Percentiles rank a stretch among this genome's conserved stretches.
phyloP scores from a whole-genome alignment of 2,329 filamentous ascomycete species.

The Cladobotryum protrusum region DNA sequence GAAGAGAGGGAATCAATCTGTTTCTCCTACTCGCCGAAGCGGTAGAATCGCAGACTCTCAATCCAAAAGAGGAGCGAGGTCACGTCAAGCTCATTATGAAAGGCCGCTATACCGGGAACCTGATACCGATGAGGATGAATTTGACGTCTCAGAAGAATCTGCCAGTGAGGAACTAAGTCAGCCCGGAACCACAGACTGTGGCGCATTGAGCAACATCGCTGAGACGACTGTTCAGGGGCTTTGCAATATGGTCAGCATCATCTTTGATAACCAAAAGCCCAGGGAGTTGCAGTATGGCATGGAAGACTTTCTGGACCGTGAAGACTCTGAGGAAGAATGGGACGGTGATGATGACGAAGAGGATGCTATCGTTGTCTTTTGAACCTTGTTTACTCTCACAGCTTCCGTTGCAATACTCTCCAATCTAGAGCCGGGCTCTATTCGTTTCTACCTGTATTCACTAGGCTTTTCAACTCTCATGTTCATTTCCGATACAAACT shows the following conservation, averaged over 20 bases:
- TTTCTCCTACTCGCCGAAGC: conserved; percentile 31
- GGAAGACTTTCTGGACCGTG: conserved; percentile 62
- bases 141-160: conserved; percentile 19
- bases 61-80: conserved; percentile 14
- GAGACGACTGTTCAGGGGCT: conserved; percentile 54
- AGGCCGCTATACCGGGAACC: conserved; percentile 37
- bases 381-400: not conserved
- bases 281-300: conserved; percentile 62
- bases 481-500: not conserved
- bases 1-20: conserved; percentile 14
- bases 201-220: not conserved
- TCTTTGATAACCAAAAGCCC: conserved; percentile 71
- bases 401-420: no score
- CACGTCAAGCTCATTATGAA: conserved; percentile 12
- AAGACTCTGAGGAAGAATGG: conserved; percentile 54
- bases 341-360: conserved; percentile 51
- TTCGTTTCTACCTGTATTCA: no score
- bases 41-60: conserved; percentile 25
- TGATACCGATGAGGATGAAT: conserved; percentile 40
- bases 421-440: no score
- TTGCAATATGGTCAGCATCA: conserved; percentile 63
- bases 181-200: not conserved
- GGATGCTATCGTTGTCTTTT: conserved; percentile 24
- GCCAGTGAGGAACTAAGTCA: conserved; percentile 5
- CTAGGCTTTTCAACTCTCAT: not conserved